A percentile compares a stretch with the other conserved stretches of the same genome.
Evolutionary conservation across 2,329 filamentous ascomycete genomes (phyloP).

Genomic region (Shiraia sp.): DNA sequence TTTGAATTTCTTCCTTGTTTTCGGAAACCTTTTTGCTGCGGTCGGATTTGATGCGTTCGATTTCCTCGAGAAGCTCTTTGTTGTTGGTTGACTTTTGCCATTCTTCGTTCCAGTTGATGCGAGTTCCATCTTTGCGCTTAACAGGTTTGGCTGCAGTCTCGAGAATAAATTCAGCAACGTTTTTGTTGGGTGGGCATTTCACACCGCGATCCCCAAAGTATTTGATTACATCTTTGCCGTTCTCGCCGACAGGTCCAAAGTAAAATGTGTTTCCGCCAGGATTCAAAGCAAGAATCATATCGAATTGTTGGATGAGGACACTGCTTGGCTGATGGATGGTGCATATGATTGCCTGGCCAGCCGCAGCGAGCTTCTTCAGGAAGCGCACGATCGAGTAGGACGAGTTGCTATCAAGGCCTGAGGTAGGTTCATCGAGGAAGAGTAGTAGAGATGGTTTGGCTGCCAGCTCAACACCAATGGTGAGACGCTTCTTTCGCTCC

Average conservation of each 20-base stretch:
- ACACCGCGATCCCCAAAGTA: slow-evolving; percentile 71
- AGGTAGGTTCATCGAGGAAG: slow-evolving; percentile 74
- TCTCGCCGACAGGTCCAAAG: slow-evolving; percentile 72
- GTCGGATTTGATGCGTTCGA: slow-evolving; percentile 64
- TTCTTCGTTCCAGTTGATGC: slow-evolving; percentile 74
- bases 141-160: slow-evolving; percentile 65
- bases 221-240: slow-evolving; percentile 65
- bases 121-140: slow-evolving; percentile 57
- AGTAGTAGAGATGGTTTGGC: slow-evolving; percentile 66
- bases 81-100: slow-evolving; percentile 70
- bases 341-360: slow-evolving; percentile 73
- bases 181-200: slow-evolving; percentile 67
- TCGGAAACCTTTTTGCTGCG: slow-evolving; percentile 54
- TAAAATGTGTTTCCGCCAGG: slow-evolving; percentile 73
- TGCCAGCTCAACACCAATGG: slow-evolving; percentile 71
- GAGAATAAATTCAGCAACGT: slow-evolving; percentile 68
- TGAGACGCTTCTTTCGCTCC: slow-evolving; percentile 72
- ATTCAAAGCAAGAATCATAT: slow-evolving; percentile 72
- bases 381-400: slow-evolving; percentile 71
- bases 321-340: slow-evolving; percentile 75
- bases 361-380: slow-evolving; percentile 67
- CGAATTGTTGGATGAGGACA: slow-evolving; percentile 71
- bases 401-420: slow-evolving; percentile 70
- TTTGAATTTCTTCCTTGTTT: slow-evolving; percentile 25
- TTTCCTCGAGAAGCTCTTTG: slow-evolving; percentile 63